These are phyloP conservation scores for Solanum tacnaense DNA, from an alignment of 257 asterid species.

Conservation along the genomic window DNA sequence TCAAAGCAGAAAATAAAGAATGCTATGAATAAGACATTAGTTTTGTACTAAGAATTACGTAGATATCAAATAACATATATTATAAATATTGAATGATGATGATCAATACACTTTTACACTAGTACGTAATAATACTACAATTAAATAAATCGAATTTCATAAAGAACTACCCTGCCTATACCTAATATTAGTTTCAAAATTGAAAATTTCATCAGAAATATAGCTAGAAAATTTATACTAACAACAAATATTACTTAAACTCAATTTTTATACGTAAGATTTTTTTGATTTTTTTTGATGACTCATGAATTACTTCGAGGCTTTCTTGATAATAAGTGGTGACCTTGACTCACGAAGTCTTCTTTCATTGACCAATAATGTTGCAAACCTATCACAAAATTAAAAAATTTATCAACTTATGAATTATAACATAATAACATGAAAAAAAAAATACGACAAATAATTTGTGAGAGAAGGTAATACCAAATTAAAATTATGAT, in stretches of 20 bases:
- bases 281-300: not conserved
- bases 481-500: not conserved
- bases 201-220: not conserved
- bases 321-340: not conserved
- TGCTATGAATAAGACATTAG: not conserved
- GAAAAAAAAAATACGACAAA: no score
- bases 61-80: not conserved
- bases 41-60: not conserved
- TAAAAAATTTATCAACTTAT: not conserved
- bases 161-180: not conserved
- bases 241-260: not conserved
- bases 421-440: no score
- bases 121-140: not conserved
- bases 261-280: not conserved
- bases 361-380: conserved; percentile 23
- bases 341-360: conserved; percentile 7
- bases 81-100: not conserved
- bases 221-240: not conserved
- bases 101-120: not conserved
- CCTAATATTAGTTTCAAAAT: not conserved
- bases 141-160: not conserved
- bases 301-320: not conserved
- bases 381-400: conserved; percentile 21
- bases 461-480: not conserved
- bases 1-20: not conserved